Conservation (phyloP, 371 early-diverging fungal species). For the Rhizomucor miehei region DNA sequence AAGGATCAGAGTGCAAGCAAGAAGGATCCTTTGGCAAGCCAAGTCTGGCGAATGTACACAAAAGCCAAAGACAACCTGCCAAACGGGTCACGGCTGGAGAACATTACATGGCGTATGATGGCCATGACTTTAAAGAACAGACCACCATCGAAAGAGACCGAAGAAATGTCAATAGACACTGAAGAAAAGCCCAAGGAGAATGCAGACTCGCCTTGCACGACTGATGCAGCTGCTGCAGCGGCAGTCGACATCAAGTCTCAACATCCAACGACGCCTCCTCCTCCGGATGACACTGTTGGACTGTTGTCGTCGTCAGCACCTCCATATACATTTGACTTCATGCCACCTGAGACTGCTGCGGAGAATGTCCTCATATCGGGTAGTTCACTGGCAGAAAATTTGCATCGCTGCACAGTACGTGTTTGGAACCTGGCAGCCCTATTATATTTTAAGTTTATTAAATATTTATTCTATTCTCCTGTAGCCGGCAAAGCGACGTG, state of each 20-base stretch:
- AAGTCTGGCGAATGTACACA: conserved; percentile 60
- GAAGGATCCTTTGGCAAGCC: conserved; percentile 44
- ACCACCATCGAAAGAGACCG: conserved; percentile 12
- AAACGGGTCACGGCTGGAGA: conserved; percentile 56
- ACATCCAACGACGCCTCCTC: conserved; percentile 13
- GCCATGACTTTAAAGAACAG: conserved; percentile 44
- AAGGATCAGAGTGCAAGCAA: background rate
- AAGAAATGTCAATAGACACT: conserved; percentile 15
- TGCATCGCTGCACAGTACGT: conserved; percentile 10
- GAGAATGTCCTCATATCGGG: conserved; percentile 10
- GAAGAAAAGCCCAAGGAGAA: conserved; percentile 12
- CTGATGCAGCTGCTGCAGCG: background rate
- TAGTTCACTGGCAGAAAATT: conserved; percentile 8
- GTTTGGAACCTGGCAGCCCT: background rate
- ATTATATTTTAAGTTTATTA: background rate
- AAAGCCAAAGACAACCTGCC: conserved; percentile 57
- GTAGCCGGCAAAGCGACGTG: conserved; percentile 17
- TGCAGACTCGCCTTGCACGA: too few species aligned
- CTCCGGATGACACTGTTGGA: conserved; percentile 21
- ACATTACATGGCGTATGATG: conserved; percentile 65
- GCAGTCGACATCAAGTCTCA: background rate
- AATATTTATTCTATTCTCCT: background rate
- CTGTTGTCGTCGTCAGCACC: conserved; percentile 22
- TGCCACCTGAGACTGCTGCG: background rate
- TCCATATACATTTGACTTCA: conserved; percentile 23